phyloP scores from a whole-genome alignment of 345 rosid genomes.

The Moringa oleifera region DNA sequence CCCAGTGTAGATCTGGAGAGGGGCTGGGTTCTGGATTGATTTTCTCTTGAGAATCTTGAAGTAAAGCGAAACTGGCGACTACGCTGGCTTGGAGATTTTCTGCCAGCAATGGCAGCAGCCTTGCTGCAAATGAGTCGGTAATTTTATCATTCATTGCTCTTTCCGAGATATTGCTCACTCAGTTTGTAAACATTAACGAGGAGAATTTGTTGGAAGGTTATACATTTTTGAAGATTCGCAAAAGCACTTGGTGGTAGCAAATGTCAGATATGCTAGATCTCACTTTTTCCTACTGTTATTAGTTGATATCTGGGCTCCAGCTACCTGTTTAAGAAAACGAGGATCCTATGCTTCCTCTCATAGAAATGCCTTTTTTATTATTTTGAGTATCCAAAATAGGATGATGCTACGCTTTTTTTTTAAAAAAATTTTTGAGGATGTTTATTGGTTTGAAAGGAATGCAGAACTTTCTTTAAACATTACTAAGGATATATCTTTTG shows the following conservation, averaged over 20 bases:
- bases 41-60: slow-evolving; percentile 31
- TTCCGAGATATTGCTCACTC: not conserved
- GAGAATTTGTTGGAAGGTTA: not conserved
- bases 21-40: slow-evolving; percentile 29
- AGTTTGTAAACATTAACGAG: not conserved
- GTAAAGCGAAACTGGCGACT: slow-evolving; percentile 56
- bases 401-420: too few species aligned
- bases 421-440: too few species aligned
- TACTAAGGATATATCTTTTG: not conserved
- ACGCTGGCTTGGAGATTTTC: slow-evolving; percentile 81
- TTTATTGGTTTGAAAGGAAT: too few species aligned
- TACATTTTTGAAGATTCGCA: not conserved
- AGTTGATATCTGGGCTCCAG: too few species aligned
- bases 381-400: too few species aligned
- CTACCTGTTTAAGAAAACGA: too few species aligned
- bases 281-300: not conserved
- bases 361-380: too few species aligned
- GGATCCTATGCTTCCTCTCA: too few species aligned
- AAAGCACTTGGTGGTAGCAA: not conserved
- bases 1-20: slow-evolving; percentile 54
- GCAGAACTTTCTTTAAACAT: not conserved
- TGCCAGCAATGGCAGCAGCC: slow-evolving; percentile 73
- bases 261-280: slow-evolving; percentile 18
- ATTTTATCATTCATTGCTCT: not conserved
- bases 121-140: slow-evolving; percentile 65